Evolutionary conservation across 192 early-diverging fungal species (phyloP).

Genomic region (Linderina pennispora): DNA sequence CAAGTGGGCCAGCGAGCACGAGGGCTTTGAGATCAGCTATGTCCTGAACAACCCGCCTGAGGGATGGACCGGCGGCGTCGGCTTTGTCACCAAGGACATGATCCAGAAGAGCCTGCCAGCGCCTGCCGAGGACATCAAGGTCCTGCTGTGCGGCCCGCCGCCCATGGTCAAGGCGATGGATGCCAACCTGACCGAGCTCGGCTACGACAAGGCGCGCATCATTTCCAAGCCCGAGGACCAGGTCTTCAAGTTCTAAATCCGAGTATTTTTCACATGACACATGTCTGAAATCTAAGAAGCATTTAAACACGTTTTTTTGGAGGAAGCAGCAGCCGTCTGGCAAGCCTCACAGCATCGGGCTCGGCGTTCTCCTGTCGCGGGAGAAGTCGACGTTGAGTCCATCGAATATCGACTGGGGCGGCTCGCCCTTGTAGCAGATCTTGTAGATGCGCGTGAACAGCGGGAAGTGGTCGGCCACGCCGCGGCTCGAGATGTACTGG

Average conservation of each 20-base stretch:
- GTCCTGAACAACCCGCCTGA: constrained; percentile 75
- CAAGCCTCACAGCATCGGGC: background rate
- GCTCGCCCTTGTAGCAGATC: constrained; percentile 76
- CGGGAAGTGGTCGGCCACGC: constrained; percentile 71
- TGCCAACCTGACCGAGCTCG: constrained; percentile 60
- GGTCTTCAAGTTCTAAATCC: constrained; percentile 80
- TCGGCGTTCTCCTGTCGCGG: constrained; percentile 19
- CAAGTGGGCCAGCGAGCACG: constrained; percentile 59
- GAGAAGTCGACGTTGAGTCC: constrained; percentile 47
- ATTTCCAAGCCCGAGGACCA: constrained; percentile 80
- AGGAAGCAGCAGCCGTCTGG: background rate
- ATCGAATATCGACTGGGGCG: constrained; percentile 60
- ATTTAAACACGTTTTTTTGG: no score
- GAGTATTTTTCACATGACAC: background rate
- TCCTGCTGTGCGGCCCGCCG: constrained; percentile 86
- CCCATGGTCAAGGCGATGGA: constrained; percentile 87
- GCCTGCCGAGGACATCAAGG: constrained; percentile 75
- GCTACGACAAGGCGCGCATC: constrained; percentile 68
- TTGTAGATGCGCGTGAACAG: constrained; percentile 90
- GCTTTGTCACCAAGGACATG: constrained; percentile 84
- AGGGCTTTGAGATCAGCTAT: constrained; percentile 75
- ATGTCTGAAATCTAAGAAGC: background rate
- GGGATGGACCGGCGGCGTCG: constrained; percentile 76
- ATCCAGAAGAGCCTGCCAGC: constrained; percentile 64
- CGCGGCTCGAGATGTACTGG: constrained; percentile 63